These are phyloP conservation scores for Penicillium salamii DNA, from an alignment of 495 filamentous ascomycete genomes.

Conservation along the genomic window DNA sequence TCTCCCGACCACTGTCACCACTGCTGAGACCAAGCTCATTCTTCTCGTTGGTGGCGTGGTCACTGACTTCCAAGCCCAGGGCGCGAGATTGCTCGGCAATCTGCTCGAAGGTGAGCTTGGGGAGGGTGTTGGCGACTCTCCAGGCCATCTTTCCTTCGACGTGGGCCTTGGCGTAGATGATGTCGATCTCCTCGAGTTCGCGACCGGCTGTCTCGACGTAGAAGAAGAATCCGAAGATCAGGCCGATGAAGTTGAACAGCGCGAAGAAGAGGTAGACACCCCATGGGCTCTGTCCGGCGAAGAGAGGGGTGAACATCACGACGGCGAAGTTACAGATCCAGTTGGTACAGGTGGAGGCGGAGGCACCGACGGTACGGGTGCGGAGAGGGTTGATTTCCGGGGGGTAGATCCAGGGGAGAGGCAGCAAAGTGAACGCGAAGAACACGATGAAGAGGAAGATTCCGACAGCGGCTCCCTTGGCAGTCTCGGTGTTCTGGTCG, in stretches of 20 bases:
- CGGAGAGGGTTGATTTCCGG: conserved; percentile 67
- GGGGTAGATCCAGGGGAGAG: conserved; percentile 45
- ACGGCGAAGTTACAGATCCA: conserved; percentile 73
- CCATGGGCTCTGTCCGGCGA: conserved; percentile 27
- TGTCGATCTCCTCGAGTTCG: conserved; percentile 74
- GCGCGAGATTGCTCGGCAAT: conserved; percentile 28
- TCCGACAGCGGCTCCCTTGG: conserved; percentile 57
- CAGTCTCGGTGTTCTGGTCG: conserved; percentile 40
- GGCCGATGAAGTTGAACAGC: conserved; percentile 60
- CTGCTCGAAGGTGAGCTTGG: conserved; percentile 35
- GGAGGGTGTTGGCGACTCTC: conserved; percentile 31
- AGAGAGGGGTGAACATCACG: conserved; percentile 61
- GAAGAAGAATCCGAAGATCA: conserved; percentile 64
- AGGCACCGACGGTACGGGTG: conserved; percentile 63
- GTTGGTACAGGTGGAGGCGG: conserved; percentile 63
- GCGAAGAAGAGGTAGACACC: conserved; percentile 62
- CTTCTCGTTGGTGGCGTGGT: conserved; percentile 26
- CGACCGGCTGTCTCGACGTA: conserved; percentile 68
- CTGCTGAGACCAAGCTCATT: conserved; percentile 29
- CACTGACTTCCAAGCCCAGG: conserved; percentile 22
- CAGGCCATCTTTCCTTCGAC: conserved; percentile 34
- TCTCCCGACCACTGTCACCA: conserved; percentile 19
- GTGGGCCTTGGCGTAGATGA: conserved; percentile 43
- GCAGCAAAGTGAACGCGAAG: conserved; percentile 66
- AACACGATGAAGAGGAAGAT: conserved; percentile 68